Conservation (phyloP, 2,329 filamentous ascomycete genomes). For the Fusarium phyllophilum region DNA sequence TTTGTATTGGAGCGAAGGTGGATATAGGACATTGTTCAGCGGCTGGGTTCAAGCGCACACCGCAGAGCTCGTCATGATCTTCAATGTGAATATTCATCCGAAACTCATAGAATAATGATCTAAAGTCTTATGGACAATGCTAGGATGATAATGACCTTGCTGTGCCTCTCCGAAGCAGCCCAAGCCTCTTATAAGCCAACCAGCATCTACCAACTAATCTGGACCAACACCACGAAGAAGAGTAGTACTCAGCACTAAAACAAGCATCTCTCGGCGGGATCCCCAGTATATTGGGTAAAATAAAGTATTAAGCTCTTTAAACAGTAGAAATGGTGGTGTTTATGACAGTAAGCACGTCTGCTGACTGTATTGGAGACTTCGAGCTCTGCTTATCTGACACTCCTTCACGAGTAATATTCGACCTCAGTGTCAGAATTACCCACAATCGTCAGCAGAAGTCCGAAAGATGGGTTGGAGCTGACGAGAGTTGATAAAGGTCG, state of each 20-base stretch:
- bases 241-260: neutral
- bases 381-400: neutral
- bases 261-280: neutral
- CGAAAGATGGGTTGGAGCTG: neutral
- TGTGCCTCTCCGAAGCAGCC: neutral
- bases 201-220: neutral
- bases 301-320: neutral
- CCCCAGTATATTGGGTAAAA: neutral
- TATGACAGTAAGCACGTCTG: neutral
- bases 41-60: neutral
- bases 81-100: rapidly evolving
- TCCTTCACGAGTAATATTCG: neutral
- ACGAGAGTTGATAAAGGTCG: neutral
- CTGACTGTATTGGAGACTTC: neutral
- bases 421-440: neutral
- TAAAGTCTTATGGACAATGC: neutral
- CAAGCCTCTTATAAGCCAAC: neutral
- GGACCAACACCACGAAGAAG: neutral
- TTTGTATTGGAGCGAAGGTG: neutral
- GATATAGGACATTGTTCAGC: neutral
- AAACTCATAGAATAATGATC: too few species aligned
- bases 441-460: neutral
- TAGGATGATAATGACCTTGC: neutral
- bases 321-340: neutral
- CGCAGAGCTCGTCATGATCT: too few species aligned